Evolutionary conservation across 2,329 filamentous ascomycete genomes (phyloP).

Genomic region (Colletotrichum sp.): DNA sequence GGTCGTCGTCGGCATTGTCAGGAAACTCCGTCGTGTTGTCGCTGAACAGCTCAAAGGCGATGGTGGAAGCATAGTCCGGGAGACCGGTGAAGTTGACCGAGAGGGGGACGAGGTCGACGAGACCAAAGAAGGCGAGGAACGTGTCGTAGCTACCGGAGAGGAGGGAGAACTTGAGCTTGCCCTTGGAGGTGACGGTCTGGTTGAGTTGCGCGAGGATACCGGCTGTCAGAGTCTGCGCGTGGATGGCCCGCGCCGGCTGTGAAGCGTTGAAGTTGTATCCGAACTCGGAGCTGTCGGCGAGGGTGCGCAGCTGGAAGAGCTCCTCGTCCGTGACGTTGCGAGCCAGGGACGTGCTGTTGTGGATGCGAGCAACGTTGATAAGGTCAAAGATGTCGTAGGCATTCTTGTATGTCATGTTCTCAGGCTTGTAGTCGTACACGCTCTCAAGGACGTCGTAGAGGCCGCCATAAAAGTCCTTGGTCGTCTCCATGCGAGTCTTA

Average conservation of each 20-base stretch:
- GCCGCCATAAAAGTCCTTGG: constrained; percentile 32
- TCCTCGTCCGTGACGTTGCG: constrained; percentile 35
- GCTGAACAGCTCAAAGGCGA: constrained; percentile 39
- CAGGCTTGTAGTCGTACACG: constrained; percentile 34
- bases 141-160: constrained; percentile 39
- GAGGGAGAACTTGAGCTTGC: constrained; percentile 37
- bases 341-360: constrained; percentile 31
- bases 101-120: constrained; percentile 28
- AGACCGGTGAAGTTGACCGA: constrained; percentile 35
- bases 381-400: constrained; percentile 41
- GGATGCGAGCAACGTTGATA: constrained; percentile 38
- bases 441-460: constrained; percentile 32
- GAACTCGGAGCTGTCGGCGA: constrained; percentile 37
- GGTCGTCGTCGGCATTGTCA: constrained; percentile 24
- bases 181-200: constrained; percentile 31
- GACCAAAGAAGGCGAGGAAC: constrained; percentile 39
- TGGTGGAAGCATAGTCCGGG: constrained; percentile 39
- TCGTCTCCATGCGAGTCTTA: constrained; percentile 27
- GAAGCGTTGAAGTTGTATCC: constrained; percentile 34
- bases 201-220: constrained; percentile 35
- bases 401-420: constrained; percentile 37
- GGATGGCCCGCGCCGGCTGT: constrained; percentile 32
- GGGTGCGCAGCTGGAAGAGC: constrained; percentile 34
- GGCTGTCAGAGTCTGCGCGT: constrained; percentile 34
- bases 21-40: constrained; percentile 30